phyloP scores from a whole-genome alignment of 352 stramenopile species.

The Globisporangium recalcitrans region DNA sequence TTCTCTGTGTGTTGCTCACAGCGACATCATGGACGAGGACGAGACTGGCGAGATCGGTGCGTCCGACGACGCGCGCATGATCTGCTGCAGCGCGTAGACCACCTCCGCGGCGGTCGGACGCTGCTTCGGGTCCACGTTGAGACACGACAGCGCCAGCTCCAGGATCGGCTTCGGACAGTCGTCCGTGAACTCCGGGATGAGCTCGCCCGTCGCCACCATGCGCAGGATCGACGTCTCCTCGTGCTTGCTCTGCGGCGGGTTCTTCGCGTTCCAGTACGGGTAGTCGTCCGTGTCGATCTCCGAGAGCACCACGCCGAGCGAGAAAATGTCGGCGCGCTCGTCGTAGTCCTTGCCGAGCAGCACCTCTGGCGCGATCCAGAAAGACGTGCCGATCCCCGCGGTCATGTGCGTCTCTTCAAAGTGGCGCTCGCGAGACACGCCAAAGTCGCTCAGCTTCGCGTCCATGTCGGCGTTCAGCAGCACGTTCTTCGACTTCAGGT shows the following conservation, averaged over 20 bases:
- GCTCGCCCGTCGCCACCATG: conserved; percentile 51
- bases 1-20: conserved; percentile 1
- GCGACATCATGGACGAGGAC: conserved; percentile 19
- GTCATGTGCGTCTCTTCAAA: conserved; percentile 68
- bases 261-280: conserved; percentile 57
- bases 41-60: conserved; percentile 17
- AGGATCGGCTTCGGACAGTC: conserved; percentile 39
- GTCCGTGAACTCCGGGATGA: conserved; percentile 52
- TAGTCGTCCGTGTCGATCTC: conserved; percentile 61
- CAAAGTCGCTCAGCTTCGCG: conserved; percentile 78
- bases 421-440: conserved; percentile 52
- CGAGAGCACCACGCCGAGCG: conserved; percentile 42
- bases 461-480: conserved; percentile 42
- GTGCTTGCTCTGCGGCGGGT: conserved; percentile 38
- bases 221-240: conserved; percentile 55
- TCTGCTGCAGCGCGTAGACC: conserved; percentile 53
- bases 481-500: conserved; percentile 31
- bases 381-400: conserved; percentile 55
- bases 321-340: conserved; percentile 55
- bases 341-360: conserved; percentile 51
- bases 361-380: conserved; percentile 71
- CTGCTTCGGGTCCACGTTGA: conserved; percentile 48
- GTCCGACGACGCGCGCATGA: conserved; percentile 21
- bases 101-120: conserved; percentile 55
- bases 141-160: conserved; percentile 42